Base-by-base conservation (phyloP, 352 stramenopile genomes). In the Globisporangium spinosum region DNA sequence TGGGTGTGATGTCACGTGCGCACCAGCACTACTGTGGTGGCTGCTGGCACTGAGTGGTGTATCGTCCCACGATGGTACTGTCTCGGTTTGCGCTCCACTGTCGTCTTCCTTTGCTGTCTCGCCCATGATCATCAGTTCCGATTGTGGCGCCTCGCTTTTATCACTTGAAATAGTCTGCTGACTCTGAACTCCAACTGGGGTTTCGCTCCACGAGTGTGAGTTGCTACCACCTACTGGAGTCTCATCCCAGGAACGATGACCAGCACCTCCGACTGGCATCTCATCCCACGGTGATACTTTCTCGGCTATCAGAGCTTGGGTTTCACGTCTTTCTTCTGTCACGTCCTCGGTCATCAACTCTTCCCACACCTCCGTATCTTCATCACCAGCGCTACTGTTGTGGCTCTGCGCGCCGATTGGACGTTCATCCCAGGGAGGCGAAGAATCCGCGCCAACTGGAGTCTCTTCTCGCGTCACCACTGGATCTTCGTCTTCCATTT, bases 41-140 rank as follows among this genome's bases (percentile, higher is more conserved):
- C 25, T 34, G 23, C 58, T 47, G n/a, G n/a, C 20, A 12, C 64
- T 58, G 3, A 59, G 27, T 40, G 64, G 45, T 20, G 45, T 47
- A 22, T 70, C 64, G 25, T 70, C 43, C 64, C 64, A 70, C 13
- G 56, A 40, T 10, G 10, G 8, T 22, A 27, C 49, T 25, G 49
- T 27, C 22, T 56, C n/a, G 49, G n/a, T 17, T 56, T 29, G n/a
- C 22, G 20, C 49, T 56, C 15, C n/a, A 56, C 8, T 3, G 8
- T 29, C n/a, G 3, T 56, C n/a, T 29, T 29, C 49, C 3, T 15
- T 29, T 13, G 49, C 22, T 27, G n/a, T 29, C n/a, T 8, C n/a
- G n/a, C 29, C n/a, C 49, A 20, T 9, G n/a, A 56, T 29, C 49
- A 56, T 29, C 49, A 27, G 22, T 27, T 56, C n/a, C 4, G n/a